These are phyloP conservation scores for Cucurbita maxima DNA, from an alignment of 306 rosid species.

Conservation along the genomic window DNA sequence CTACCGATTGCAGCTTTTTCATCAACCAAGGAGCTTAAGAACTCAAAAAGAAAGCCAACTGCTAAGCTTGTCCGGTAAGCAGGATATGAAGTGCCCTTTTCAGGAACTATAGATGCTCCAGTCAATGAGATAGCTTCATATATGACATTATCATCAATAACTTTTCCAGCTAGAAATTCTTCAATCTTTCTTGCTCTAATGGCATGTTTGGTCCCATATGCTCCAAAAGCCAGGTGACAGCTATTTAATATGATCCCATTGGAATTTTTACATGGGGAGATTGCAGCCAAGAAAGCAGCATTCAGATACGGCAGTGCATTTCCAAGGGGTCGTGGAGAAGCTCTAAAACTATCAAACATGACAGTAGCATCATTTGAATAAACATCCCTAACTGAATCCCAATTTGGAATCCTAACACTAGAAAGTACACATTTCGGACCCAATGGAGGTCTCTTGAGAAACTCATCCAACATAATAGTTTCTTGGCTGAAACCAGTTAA, in stretches of 20 bases:
- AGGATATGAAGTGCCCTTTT: slow-evolving; percentile 33
- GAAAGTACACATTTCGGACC: slow-evolving; percentile 34
- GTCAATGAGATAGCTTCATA: slow-evolving; percentile 41
- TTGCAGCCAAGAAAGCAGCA: slow-evolving; percentile 68
- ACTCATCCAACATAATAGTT: slow-evolving; percentile 43
- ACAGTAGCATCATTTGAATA: slow-evolving; percentile 20
- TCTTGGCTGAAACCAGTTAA: slow-evolving; percentile 33
- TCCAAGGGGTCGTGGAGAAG: slow-evolving; percentile 80
- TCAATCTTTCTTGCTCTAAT: slow-evolving; percentile 61
- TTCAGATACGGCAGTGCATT: slow-evolving; percentile 65
- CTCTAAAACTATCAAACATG: slow-evolving; percentile 65
- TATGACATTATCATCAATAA: slow-evolving; percentile 31
- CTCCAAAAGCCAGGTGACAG: slow-evolving; percentile 68
- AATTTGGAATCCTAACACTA: slow-evolving; percentile 47
- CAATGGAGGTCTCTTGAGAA: slow-evolving; percentile 51
- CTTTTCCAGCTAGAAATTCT: slow-evolving; percentile 46
- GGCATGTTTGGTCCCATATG: slow-evolving; percentile 54
- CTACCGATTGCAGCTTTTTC: slow-evolving; percentile 11
- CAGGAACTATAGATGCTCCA: slow-evolving; percentile 31
- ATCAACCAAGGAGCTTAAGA: slow-evolving; percentile 41
- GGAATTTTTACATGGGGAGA: slow-evolving; percentile 33
- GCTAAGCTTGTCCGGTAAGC: slow-evolving; percentile 70
- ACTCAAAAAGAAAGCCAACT: slow-evolving; percentile 54
- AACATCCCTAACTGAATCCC: slow-evolving; percentile 14
- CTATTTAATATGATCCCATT: slow-evolving; percentile 25